A percentile compares a stretch with the other conserved stretches of the same genome.
phyloP scores from a whole-genome alignment of 208 protist genomes.

The Trypanosoma lewisi region DNA sequence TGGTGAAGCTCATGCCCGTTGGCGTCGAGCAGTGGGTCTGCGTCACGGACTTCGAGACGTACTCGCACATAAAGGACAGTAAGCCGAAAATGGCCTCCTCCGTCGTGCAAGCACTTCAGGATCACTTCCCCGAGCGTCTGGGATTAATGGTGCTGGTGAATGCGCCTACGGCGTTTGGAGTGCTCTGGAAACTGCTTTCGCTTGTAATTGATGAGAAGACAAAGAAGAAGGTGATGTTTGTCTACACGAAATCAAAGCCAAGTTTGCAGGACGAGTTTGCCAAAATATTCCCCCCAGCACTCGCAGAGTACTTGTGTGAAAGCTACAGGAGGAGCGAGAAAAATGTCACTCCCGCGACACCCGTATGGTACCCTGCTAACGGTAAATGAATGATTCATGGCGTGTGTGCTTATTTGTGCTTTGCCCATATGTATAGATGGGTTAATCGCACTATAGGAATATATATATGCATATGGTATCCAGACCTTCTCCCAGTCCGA shows the following conservation, averaged over 20 bases:
- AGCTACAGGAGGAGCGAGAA: conserved; percentile 68
- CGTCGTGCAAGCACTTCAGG: conserved; percentile 66
- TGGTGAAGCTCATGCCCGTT: conserved; percentile 71
- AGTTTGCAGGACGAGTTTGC: conserved; percentile 55
- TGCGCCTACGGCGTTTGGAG: conserved; percentile 68
- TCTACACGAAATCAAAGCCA: conserved; percentile 70
- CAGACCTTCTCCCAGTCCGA: no score
- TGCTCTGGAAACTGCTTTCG: conserved; percentile 75
- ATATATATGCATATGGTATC: no score
- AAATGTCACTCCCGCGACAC: conserved; percentile 36
- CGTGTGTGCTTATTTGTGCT: background rate
- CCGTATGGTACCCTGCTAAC: conserved; percentile 57
- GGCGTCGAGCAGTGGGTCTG: conserved; percentile 85
- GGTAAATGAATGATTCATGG: conserved; percentile 19
- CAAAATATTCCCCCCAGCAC: conserved; percentile 50
- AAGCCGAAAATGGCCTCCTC: conserved; percentile 60
- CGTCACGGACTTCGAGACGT: conserved; percentile 83
- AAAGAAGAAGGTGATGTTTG: conserved; percentile 68
- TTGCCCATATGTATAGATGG: background rate
- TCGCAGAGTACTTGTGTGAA: conserved; percentile 69
- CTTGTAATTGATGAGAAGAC: conserved; percentile 78
- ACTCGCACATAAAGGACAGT: conserved; percentile 71
- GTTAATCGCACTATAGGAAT: no score
- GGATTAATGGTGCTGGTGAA: conserved; percentile 84
- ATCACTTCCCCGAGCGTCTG: conserved; percentile 85